These are phyloP conservation scores for Yamadazyma atmosphaerica DNA, from an alignment of 1,139 yeast species.

Conservation along the genomic window DNA sequence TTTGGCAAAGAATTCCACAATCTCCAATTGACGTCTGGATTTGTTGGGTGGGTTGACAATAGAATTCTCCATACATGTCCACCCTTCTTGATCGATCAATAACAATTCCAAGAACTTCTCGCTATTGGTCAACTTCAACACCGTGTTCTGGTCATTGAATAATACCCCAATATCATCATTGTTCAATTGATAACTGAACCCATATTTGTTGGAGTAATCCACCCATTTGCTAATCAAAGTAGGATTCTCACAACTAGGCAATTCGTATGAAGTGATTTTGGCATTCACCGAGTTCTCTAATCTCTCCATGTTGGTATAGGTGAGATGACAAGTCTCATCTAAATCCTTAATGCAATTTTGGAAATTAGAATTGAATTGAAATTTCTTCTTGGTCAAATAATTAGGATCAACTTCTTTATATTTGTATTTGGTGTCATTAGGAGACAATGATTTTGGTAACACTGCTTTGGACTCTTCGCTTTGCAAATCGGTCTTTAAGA, in stretches of 20 bases:
- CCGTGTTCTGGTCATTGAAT: conserved; percentile 80
- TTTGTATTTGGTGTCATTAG: conserved; percentile 86
- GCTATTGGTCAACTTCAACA: conserved; percentile 66
- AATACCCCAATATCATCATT: conserved; percentile 92
- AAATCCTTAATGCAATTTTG: conserved; percentile 41
- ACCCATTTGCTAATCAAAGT: conserved; percentile 94
- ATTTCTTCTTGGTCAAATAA: conserved; percentile 37
- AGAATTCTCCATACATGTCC: conserved; percentile 70
- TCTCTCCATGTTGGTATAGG: conserved; percentile 43
- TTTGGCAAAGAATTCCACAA: conserved; percentile 80
- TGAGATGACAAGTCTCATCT: conserved; percentile 40
- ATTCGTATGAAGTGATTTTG: conserved; percentile 34
- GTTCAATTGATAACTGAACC: conserved; percentile 89
- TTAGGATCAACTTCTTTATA: conserved; percentile 69
- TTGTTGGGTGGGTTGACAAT: conserved; percentile 57
- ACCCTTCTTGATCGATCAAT: conserved; percentile 63
- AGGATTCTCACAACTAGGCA: conserved; percentile 59
- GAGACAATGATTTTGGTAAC: conserved; percentile 87
- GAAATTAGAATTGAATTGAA: conserved; percentile 44
- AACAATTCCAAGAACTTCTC: conserved; percentile 63
- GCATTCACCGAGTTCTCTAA: conserved; percentile 37
- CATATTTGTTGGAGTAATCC: conserved; percentile 93
- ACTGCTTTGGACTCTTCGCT: conserved; percentile 70
- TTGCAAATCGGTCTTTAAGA: conserved; percentile 67
- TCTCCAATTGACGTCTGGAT: conserved; percentile 71